Evolutionary conservation across 2,329 filamentous ascomycete species (phyloP).

Genomic region (Fusarium liriodendri): DNA sequence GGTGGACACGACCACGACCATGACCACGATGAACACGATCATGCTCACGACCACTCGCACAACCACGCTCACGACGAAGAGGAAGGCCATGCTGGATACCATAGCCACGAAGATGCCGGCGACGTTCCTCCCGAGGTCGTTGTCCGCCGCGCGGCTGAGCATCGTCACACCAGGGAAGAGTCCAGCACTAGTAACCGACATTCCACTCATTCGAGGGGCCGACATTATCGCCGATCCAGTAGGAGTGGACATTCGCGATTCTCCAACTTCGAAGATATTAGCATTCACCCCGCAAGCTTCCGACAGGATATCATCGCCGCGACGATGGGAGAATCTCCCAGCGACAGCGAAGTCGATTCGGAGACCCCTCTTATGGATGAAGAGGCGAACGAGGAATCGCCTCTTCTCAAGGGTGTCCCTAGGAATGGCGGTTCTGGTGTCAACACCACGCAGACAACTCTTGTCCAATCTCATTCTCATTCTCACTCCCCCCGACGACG

Average conservation of each 20-base stretch:
- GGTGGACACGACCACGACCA: slow-evolving; percentile 64
- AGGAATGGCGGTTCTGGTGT: slow-evolving; percentile 47
- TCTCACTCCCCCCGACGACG: slow-evolving; percentile 44
- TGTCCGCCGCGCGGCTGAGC: slow-evolving; percentile 60
- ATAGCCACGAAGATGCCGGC: slow-evolving; percentile 55
- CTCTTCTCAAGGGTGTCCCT: slow-evolving; percentile 57
- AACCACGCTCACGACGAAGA: slow-evolving; percentile 57
- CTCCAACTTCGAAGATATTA: slow-evolving; percentile 77
- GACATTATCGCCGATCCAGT: slow-evolving; percentile 58
- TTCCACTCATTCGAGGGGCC: slow-evolving; percentile 51
- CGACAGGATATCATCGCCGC: slow-evolving; percentile 92
- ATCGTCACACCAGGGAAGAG: slow-evolving; percentile 41
- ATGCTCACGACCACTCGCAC: slow-evolving; percentile 50
- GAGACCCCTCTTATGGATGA: slow-evolving; percentile 55
- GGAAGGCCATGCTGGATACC: slow-evolving; percentile 60
- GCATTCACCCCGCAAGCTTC: slow-evolving; percentile 90
- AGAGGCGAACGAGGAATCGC: slow-evolving; percentile 57
- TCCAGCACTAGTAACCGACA: slow-evolving; percentile 45
- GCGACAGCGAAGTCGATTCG: slow-evolving; percentile 66
- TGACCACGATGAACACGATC: slow-evolving; percentile 51
- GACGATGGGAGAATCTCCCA: slow-evolving; percentile 64
- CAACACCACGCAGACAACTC: slow-evolving; percentile 30
- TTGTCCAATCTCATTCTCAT: slow-evolving; percentile 33
- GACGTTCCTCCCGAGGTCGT: slow-evolving; percentile 73
- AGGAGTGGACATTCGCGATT: slow-evolving; percentile 69